phyloP scores from a whole-genome alignment of 768 basidiomycete genomes.

The Pholiota conissans region DNA sequence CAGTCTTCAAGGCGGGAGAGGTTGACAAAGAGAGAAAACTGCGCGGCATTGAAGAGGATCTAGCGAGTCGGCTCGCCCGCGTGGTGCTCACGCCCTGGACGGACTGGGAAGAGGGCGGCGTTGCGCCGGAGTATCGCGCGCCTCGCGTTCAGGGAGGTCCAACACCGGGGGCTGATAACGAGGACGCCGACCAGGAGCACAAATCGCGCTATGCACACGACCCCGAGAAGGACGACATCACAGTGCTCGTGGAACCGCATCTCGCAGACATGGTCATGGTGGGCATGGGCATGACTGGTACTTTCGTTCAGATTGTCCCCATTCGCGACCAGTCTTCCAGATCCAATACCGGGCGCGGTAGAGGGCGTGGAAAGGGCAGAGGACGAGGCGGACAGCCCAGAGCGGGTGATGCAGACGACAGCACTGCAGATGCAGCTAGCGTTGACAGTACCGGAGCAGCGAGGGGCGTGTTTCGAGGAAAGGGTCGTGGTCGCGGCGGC shows the following conservation, averaged over 20 bases:
- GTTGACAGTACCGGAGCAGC: neutral
- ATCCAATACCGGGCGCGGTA: neutral
- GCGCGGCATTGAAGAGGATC: constrained; percentile 42
- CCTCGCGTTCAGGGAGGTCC: constrained; percentile 8
- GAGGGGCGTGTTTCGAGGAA: neutral
- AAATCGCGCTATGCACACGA: constrained; percentile 28
- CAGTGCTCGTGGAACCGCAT: constrained; percentile 46
- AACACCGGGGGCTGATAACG: neutral
- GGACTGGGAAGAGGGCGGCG: constrained; percentile 31
- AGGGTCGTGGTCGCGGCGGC: constrained; percentile 4
- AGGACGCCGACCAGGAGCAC: constrained; percentile 5
- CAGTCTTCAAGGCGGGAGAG: constrained; percentile 10
- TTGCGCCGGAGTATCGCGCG: constrained; percentile 11
- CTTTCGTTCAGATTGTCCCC: constrained; percentile 60
- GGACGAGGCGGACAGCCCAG: constrained; percentile 5
- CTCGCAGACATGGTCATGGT: constrained; percentile 37
- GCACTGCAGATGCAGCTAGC: neutral
- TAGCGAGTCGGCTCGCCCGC: constrained; percentile 46
- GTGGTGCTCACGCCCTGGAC: constrained; percentile 60
- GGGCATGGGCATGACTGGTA: constrained; percentile 59
- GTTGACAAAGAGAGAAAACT: constrained; percentile 19
- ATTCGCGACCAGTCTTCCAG: constrained; percentile 8
- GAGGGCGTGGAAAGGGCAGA: constrained; percentile 16
- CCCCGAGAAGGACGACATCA: constrained; percentile 50
- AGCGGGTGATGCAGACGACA: too few species aligned